phyloP scores from a whole-genome alignment of 495 filamentous ascomycete species.

The Tetracladium setigerum region DNA sequence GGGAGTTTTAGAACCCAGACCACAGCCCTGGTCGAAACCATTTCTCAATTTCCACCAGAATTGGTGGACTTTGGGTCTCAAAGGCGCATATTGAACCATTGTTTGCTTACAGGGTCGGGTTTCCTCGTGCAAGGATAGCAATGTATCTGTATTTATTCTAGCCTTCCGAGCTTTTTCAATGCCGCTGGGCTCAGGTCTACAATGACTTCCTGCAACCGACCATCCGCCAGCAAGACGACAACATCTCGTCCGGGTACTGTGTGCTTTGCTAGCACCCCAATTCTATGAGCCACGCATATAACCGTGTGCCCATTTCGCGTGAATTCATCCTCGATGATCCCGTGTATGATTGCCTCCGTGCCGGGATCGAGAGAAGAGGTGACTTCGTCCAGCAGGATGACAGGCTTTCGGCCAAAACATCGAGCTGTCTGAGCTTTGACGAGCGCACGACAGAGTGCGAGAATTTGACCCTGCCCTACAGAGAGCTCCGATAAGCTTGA shows the following conservation, averaged over 20 bases:
- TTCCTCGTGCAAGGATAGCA: too few relatives aligned
- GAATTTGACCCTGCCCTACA: slow-evolving; percentile 57
- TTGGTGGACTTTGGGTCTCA: too few relatives aligned
- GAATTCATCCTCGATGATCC: slow-evolving; percentile 50
- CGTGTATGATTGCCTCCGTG: slow-evolving; percentile 52
- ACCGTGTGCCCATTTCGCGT: slow-evolving; percentile 40
- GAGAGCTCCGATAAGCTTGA: slow-evolving; percentile 38
- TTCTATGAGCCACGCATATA: slow-evolving; percentile 48
- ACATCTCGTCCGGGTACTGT: slow-evolving; percentile 21
- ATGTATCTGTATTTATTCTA: too few relatives aligned
- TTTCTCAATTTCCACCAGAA: too few relatives aligned
- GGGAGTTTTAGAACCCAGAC: too few relatives aligned
- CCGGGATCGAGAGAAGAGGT: slow-evolving; percentile 41
- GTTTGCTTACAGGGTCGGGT: too few relatives aligned
- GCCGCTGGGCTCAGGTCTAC: too few relatives aligned
- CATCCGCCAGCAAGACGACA: slow-evolving; percentile 27
- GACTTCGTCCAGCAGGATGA: slow-evolving; percentile 30
- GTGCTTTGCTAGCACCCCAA: slow-evolving; percentile 13
- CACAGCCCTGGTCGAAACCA: too few relatives aligned
- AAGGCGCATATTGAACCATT: too few relatives aligned
- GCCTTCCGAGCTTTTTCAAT: too few relatives aligned
- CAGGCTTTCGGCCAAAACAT: slow-evolving; percentile 1
- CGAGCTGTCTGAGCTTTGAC: slow-evolving; percentile 9
- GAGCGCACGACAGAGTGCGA: slow-evolving; percentile 52
- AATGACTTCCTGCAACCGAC: too few relatives aligned